Base-by-base conservation (phyloP, 2,329 filamentous ascomycete genomes). In the Pestalotiopsis fici region DNA sequence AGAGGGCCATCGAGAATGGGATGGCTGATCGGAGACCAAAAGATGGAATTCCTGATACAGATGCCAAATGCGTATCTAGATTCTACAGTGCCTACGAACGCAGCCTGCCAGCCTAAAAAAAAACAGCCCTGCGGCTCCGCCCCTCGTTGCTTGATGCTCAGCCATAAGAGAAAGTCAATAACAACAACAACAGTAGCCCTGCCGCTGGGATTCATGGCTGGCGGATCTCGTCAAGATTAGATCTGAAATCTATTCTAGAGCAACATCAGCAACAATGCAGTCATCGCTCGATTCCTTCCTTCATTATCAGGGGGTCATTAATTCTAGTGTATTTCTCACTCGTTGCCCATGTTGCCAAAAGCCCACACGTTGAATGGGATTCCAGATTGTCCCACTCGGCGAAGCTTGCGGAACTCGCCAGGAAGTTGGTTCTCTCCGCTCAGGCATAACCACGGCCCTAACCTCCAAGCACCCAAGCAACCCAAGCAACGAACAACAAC, bases 401-500 rank as follows among this genome's bases (percentile, higher is more conserved):
- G 31, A 50, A 50, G 43, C 15, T 21, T 50, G 57, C 57, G n/a
- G 25, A 59, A 59, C 31, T 21, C 57, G 27, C 57, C 27, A 59
- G 28, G 55, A 54, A 57, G 27, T 18, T 50, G 43, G 43, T 21
- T 59, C n/a, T 18, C 31, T 35, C 31, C 31, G 31, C 31, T 37
- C 25, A 31, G 57, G 59, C 59, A 43, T 62, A 18, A 62, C 59
- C 11, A 50, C 59, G 31, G 37, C 59, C 59, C 59, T 35, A 62
- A 35, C 35, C 39, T 28, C 43, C 18, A 50, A 50, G 43, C 43
- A 50, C 43, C 43, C 43, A 50, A 50, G n/a, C 43, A 50, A 35
- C 43, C 43, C 43, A 50, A 50, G 43, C 43, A 50, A n/a, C 43
- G n/a, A n/a, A n/a, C 43, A 15, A 18, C n/a, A 50, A 18, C 43